These are phyloP conservation scores for Lyophyllum atratum DNA, from an alignment of 768 basidiomycete species.

Conservation along the genomic window DNA sequence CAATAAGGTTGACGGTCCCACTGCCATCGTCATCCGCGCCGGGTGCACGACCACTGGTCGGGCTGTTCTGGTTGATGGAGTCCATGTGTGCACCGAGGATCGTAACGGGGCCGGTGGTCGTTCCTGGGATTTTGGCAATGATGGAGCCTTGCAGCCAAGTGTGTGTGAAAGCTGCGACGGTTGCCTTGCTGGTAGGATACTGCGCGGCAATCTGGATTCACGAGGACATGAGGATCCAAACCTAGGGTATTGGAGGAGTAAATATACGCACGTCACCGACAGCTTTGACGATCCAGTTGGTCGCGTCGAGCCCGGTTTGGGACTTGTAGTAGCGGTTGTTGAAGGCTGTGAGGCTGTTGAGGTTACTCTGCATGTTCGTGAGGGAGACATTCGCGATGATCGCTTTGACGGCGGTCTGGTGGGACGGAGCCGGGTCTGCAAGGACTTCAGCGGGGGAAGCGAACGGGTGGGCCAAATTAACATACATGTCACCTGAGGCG, in stretches of 20 bases:
- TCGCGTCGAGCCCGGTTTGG: slow-evolving; percentile 36
- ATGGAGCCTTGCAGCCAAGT: slow-evolving; percentile 5
- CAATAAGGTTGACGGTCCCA: slow-evolving; percentile 49
- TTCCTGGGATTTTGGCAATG: slow-evolving; percentile 22
- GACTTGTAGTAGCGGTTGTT: slow-evolving; percentile 45
- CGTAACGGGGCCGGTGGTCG: slow-evolving; percentile 20
- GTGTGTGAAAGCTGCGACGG: neutral
- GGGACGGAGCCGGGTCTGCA: slow-evolving; percentile 13
- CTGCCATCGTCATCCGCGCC: slow-evolving; percentile 43
- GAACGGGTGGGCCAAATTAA: neutral
- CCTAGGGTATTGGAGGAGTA: neutral
- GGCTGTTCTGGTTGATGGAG: slow-evolving; percentile 27
- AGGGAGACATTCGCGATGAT: slow-evolving; percentile 29
- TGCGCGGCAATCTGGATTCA: neutral
- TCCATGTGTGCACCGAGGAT: slow-evolving; percentile 32
- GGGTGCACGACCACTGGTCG: slow-evolving; percentile 30
- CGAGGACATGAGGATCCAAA: neutral
- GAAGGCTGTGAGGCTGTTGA: slow-evolving; percentile 37
- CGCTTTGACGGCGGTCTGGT: slow-evolving; percentile 22
- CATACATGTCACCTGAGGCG: slow-evolving; percentile 12
- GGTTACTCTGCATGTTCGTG: slow-evolving; percentile 34
- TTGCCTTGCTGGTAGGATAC: neutral
- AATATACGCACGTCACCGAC: slow-evolving; percentile 24
- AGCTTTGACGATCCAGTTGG: slow-evolving; percentile 37
- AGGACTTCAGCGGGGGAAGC: neutral